Evolutionary conservation across 2,329 filamentous ascomycete species (phyloP).

Genomic region (Aspergillus fumigatus): DNA sequence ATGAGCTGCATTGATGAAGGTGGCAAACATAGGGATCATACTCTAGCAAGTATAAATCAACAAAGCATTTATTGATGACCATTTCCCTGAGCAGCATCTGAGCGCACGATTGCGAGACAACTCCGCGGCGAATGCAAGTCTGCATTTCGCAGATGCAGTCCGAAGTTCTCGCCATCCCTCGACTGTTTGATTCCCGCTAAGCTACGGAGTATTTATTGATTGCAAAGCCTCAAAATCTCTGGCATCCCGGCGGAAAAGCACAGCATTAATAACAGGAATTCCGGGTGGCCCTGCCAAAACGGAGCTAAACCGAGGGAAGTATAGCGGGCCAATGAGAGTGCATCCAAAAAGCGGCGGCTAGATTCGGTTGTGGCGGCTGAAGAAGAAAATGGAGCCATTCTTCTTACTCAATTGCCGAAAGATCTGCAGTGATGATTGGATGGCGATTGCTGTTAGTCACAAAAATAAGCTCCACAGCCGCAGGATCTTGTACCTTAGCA

Average conservation of each 20-base stretch:
- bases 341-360: not conserved
- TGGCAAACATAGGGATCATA: too few relatives aligned
- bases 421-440: not conserved
- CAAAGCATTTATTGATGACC: too few relatives aligned
- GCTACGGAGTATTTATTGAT: too few relatives aligned
- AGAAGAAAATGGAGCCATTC: not conserved
- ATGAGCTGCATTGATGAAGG: too few relatives aligned
- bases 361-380: not conserved
- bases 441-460: not conserved
- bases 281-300: not conserved
- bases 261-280: too few relatives aligned
- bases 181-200: too few relatives aligned
- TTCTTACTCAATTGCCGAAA: not conserved
- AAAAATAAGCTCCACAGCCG: not conserved
- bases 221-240: not conserved
- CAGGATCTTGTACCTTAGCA: not conserved
- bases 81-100: too few relatives aligned
- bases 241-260: not conserved
- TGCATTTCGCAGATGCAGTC: too few relatives aligned
- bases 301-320: not conserved
- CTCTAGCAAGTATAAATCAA: too few relatives aligned
- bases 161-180: too few relatives aligned
- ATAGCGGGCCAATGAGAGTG: not conserved
- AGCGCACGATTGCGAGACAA: too few relatives aligned
- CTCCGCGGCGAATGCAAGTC: too few relatives aligned